A percentile compares a stretch with the other conserved stretches of the same genome.
phyloP scores from a whole-genome alignment of 2,329 filamentous ascomycete genomes.

The Orbilia brochopaga region DNA sequence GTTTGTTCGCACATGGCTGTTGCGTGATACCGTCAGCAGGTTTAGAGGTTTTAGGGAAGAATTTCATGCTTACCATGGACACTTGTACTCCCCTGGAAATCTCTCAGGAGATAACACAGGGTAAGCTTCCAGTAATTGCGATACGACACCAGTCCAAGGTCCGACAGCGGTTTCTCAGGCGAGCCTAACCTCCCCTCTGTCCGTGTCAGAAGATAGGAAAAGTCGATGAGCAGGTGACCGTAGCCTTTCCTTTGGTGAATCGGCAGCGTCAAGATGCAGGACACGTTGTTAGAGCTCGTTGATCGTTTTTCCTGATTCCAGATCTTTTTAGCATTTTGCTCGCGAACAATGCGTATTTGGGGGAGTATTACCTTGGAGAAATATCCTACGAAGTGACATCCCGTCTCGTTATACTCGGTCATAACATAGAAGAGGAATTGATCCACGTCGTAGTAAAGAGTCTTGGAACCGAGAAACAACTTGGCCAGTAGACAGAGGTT shows the following conservation, averaged over 20 bases:
- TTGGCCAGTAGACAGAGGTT: slow-evolving; percentile 96
- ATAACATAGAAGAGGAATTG: slow-evolving; percentile 97
- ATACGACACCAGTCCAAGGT: slow-evolving; percentile 97
- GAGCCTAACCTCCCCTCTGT: slow-evolving; percentile 94
- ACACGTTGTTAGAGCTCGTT: slow-evolving; percentile 95
- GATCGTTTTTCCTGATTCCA: slow-evolving; percentile 75
- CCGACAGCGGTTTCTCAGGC: slow-evolving; percentile 94
- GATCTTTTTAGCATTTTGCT: slow-evolving; percentile 9
- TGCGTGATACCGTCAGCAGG: slow-evolving; percentile 63
- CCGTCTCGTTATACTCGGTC: slow-evolving; percentile 87
- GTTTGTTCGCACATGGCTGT: slow-evolving; percentile 81
- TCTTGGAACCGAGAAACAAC: slow-evolving; percentile 97
- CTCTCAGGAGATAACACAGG: slow-evolving; percentile 80
- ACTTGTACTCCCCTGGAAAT: slow-evolving; percentile 57
- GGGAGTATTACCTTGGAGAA: slow-evolving; percentile 73
- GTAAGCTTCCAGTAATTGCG: slow-evolving; percentile 95
- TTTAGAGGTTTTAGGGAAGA: slow-evolving; percentile 55
- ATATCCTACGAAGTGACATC: slow-evolving; percentile 98
- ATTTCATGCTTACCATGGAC: slow-evolving; percentile 49
- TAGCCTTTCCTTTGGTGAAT: slow-evolving; percentile 98
- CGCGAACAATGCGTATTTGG: neutral
- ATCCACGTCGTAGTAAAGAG: slow-evolving; percentile 96
- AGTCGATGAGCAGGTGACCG: slow-evolving; percentile 94
- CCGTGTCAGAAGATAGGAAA: slow-evolving; percentile 92
- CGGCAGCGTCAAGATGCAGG: slow-evolving; percentile 91